These are phyloP conservation scores for Aspergillus oerlinghausenensis DNA, from an alignment of 2,329 filamentous ascomycete genomes.

Conservation along the genomic window DNA sequence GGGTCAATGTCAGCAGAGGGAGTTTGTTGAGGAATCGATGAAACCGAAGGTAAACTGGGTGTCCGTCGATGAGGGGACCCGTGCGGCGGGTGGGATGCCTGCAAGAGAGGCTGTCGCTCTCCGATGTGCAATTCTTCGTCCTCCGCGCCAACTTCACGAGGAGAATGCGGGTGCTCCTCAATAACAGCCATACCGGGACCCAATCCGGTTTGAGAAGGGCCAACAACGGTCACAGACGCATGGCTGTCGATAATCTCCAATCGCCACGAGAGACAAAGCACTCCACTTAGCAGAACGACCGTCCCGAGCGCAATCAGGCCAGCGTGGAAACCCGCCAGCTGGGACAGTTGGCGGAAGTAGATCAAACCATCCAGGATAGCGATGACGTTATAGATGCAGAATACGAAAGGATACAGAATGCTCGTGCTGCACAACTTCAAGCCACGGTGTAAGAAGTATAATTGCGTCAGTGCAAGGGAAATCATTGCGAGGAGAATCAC, in stretches of 20 bases:
- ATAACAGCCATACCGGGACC: slow-evolving; percentile 79
- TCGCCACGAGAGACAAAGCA: slow-evolving; percentile 89
- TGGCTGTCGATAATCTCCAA: slow-evolving; percentile 61
- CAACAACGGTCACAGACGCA: slow-evolving; percentile 37
- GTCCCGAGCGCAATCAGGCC: slow-evolving; percentile 75
- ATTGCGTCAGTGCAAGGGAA: slow-evolving; percentile 75
- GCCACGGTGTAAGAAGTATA: slow-evolving; percentile 92
- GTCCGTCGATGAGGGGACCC: slow-evolving; percentile 29
- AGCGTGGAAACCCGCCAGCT: slow-evolving; percentile 70
- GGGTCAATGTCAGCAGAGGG: slow-evolving; percentile 59
- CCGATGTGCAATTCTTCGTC: slow-evolving; percentile 40
- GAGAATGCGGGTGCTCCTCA: slow-evolving; percentile 46
- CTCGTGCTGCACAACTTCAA: slow-evolving; percentile 93
- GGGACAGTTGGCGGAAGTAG: slow-evolving; percentile 86
- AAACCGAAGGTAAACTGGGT: slow-evolving; percentile 29
- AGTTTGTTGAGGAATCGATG: slow-evolving; percentile 40
- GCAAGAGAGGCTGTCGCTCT: slow-evolving; percentile 38
- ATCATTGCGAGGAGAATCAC: slow-evolving; percentile 78
- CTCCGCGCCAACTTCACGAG: slow-evolving; percentile 19
- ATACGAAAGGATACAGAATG: slow-evolving; percentile 92
- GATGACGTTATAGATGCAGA: slow-evolving; percentile 99
- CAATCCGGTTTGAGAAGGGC: slow-evolving; percentile 61
- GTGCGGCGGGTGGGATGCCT: slow-evolving; percentile 19
- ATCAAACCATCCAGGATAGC: slow-evolving; percentile 96
- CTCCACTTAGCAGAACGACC: slow-evolving; percentile 76